Percentiles rank a stretch among this genome's conserved stretches.
Evolutionary conservation across 2,329 filamentous ascomycete species (phyloP).

Genomic region (Basipetospora chlamydospora): DNA sequence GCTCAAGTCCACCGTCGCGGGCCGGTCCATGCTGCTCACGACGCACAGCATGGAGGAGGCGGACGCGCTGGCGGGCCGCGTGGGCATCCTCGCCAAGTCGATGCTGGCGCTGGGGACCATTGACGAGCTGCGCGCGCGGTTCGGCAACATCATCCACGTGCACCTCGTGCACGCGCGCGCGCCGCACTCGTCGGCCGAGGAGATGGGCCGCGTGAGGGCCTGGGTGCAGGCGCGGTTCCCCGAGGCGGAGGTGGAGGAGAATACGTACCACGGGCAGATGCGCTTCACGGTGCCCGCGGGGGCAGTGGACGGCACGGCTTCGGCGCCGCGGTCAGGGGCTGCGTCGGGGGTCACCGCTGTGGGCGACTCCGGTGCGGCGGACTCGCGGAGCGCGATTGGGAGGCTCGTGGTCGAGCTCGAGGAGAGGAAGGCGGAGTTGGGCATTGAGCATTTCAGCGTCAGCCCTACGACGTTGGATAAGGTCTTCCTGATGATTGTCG

Average conservation of each 20-base stretch:
- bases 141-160: conserved; percentile 67
- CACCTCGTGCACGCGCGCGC: conserved; percentile 66
- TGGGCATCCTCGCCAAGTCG: conserved; percentile 69
- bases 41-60: conserved; percentile 96
- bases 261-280: conserved; percentile 73
- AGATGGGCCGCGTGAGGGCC: conserved; percentile 48
- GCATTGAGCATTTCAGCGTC: conserved; percentile 76
- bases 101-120: conserved; percentile 78
- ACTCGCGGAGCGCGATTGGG: conserved; percentile 42
- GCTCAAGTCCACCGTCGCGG: conserved; percentile 55
- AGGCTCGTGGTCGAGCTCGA: conserved; percentile 60
- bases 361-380: conserved; percentile 10
- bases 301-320: conserved; percentile 19
- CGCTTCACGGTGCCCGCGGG: conserved; percentile 60
- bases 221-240: conserved; percentile 53
- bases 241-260: conserved; percentile 52
- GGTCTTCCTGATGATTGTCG: conserved; percentile 77
- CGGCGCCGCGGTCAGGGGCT: conserved; percentile 4
- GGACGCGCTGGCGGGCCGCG: conserved; percentile 69
- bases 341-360: neutral
- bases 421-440: conserved; percentile 49
- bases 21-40: conserved; percentile 73
- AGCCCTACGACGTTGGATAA: conserved; percentile 79
- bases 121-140: conserved; percentile 55
- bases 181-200: conserved; percentile 53